phyloP scores from a whole-genome alignment of 305 asterid genomes.

The Rubia peregrina region DNA sequence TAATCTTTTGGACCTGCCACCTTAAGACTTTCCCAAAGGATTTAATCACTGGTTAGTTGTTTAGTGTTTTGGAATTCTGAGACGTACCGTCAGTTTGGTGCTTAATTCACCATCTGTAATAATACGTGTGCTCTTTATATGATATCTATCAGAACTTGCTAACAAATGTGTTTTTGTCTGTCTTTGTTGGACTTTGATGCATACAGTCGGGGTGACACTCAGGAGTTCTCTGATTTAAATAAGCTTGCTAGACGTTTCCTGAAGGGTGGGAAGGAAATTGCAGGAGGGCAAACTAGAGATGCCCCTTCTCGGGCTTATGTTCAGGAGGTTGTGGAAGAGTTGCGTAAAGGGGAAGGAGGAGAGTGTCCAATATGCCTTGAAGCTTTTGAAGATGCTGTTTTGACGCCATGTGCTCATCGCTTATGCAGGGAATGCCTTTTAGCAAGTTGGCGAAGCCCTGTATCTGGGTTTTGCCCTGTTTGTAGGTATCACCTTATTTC shows the following conservation, averaged over 20 bases:
- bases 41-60: background rate
- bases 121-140: background rate
- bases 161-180: constrained; percentile 2
- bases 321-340: constrained; percentile 86
- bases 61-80: background rate
- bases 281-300: constrained; percentile 49
- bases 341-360: constrained; percentile 82
- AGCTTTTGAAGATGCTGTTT: constrained; percentile 96
- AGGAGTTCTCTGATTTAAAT: constrained; percentile 85
- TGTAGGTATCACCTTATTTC: constrained; percentile 59
- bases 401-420: constrained; percentile 98
- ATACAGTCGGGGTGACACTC: constrained; percentile 96
- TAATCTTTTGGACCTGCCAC: too few relatives aligned
- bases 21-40: too few relatives aligned
- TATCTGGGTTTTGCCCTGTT: constrained; percentile 91
- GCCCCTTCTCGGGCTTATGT: constrained; percentile 78
- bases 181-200: constrained; percentile 25
- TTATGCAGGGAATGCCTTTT: constrained; percentile 95
- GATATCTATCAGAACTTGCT: background rate
- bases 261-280: constrained; percentile 48
- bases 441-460: constrained; percentile 87
- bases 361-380: constrained; percentile 99
- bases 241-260: constrained; percentile 88
- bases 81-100: background rate
- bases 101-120: background rate